A percentile compares a stretch with the other conserved stretches of the same genome.
Conservation (phyloP, 1,139 yeast species). For the Yamadazyma spencermartinsiae region DNA sequence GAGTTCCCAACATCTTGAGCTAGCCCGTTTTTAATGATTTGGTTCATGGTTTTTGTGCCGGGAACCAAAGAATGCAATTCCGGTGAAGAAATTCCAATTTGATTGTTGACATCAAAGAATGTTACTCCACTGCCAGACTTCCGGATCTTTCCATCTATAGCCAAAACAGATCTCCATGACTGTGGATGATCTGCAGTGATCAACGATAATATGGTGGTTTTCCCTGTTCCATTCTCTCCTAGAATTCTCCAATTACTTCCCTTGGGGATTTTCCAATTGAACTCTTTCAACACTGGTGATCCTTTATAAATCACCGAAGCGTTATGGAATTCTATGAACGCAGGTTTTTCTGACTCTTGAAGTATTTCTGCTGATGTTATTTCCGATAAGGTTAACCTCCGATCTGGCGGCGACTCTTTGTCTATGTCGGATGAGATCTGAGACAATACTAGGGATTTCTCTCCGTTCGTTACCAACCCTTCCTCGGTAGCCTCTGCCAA, state of each 20-base stretch:
- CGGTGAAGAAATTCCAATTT: constrained; percentile 89
- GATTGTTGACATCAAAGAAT: constrained; percentile 74
- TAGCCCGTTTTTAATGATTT: constrained; percentile 74
- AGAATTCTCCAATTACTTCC: constrained; percentile 88
- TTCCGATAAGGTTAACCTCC: constrained; percentile 4
- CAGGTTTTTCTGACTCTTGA: constrained; percentile 16
- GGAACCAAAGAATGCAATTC: constrained; percentile 89
- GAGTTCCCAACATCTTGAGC: constrained; percentile 58
- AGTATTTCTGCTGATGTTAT: too few species aligned
- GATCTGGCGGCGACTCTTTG: constrained; percentile 5
- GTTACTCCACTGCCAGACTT: constrained; percentile 68
- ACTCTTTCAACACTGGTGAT: constrained; percentile 54
- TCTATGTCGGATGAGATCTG: constrained; percentile 7
- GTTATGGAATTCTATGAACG: constrained; percentile 58
- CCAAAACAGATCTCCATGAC: constrained; percentile 77
- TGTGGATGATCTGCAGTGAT: constrained; percentile 96
- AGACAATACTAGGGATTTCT: constrained; percentile 24
- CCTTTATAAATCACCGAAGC: constrained; percentile 71
- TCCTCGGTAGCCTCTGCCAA: constrained; percentile 58
- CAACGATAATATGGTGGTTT: constrained; percentile 79
- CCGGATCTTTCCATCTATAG: constrained; percentile 66
- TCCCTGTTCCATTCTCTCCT: constrained; percentile 93
- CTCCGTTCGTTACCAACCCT: constrained; percentile 56
- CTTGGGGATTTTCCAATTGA: constrained; percentile 63
- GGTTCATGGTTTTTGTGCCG: constrained; percentile 44